Base-by-base conservation (phyloP, 306 rosid genomes). In the Cercis canadensis region DNA sequence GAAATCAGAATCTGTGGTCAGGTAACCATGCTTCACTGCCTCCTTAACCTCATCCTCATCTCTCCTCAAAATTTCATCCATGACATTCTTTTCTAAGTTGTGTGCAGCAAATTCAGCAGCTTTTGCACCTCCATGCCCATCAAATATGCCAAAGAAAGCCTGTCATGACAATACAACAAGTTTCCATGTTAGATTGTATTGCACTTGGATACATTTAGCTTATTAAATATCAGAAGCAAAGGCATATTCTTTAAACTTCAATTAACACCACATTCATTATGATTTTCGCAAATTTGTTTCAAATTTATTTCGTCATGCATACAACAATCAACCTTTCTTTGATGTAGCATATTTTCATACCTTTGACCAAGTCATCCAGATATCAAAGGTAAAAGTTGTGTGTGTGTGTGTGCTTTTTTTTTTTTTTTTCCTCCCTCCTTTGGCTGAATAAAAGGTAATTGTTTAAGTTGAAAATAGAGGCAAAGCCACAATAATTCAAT, bases 101-200 rank as follows among this genome's bases (percentile, higher is more conserved):
- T 75, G 76, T 4, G 99, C 90, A 2, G 95, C 96, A 75, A 80
- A 94, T 64, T 91, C 95, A 0, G 97, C 97, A 36, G 97, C 97
- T 66, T 91, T 89, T 0, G 84, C 80, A 64, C 99, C 99, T 18
- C 99, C 97, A 32, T 94, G 97, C n/a, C 99, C 97, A 77, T 91
- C 99, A 77, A 83, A 94, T 62, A 94, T 60, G 10, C 97, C 99
- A 29, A 94, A 94, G 70, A 94, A 76, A 9, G 97, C 95, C 99
- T 94, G 97, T 70, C 33, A 75, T 59, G n/a, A 69, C 21, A 33
- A 49, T 39, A 33, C 34, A 57, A 65, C 46, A 59, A 41, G 41
- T 9, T 43, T 13, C 0, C 39, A 29, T 8, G 53, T 80, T 66
- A 75, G 65, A 71, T 69, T 77, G 60, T 24, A 65, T 60, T 44